These are phyloP conservation scores for Pinus albicaulis DNA, from an alignment of 75 land plant species.

Conservation along the genomic window DNA sequence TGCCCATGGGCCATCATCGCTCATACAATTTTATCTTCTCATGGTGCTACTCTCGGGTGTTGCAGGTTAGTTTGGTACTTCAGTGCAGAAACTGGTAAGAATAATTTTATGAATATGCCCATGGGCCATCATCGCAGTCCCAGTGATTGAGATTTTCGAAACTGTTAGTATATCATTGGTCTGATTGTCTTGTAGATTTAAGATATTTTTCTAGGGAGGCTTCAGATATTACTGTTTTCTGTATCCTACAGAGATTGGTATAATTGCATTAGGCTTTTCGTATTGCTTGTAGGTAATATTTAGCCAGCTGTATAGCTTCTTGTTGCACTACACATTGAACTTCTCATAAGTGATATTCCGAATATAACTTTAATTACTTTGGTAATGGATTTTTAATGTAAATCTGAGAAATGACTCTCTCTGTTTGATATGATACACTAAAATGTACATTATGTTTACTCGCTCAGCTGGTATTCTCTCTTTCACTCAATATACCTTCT, in stretches of 20 bases:
- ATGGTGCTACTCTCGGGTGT: background rate
- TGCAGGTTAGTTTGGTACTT: slow-evolving; percentile 1
- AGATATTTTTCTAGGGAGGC: background rate
- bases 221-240: background rate
- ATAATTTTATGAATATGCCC: background rate
- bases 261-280: background rate
- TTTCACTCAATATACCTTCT: too few relatives aligned
- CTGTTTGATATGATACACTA: background rate
- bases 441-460: too few relatives aligned
- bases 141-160: background rate
- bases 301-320: background rate
- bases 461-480: too few relatives aligned
- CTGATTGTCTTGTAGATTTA: background rate
- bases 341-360: background rate
- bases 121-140: background rate
- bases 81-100: background rate
- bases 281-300: background rate
- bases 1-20: background rate
- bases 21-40: too few relatives aligned
- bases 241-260: background rate
- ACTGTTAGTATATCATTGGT: background rate
- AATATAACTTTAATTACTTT: background rate
- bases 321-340: background rate
- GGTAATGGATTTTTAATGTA: background rate
- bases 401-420: background rate